phyloP scores from a whole-genome alignment of 495 filamentous ascomycete genomes.

The Extremus antarcticus region DNA sequence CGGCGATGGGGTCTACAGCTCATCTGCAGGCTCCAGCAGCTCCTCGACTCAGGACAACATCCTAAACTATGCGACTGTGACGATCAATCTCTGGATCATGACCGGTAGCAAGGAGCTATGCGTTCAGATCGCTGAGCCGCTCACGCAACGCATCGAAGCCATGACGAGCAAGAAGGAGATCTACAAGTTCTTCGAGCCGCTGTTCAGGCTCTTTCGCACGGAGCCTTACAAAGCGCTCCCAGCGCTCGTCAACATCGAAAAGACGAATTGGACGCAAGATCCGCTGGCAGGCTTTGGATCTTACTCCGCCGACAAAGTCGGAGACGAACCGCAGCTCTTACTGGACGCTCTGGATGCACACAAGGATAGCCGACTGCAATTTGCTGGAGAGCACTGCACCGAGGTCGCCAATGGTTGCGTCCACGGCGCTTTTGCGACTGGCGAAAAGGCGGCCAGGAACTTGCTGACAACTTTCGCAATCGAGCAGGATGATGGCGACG shows the following conservation, averaged over 20 bases:
- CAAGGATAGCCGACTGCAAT: constrained; percentile 1
- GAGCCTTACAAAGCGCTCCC: constrained; percentile 3
- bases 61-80: constrained; percentile 5
- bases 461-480: neutral
- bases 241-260: neutral
- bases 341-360: neutral
- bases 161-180: neutral
- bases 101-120: constrained; percentile 2
- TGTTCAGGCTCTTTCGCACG: constrained; percentile 1
- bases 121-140: constrained; percentile 4
- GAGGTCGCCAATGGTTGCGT: constrained; percentile 2
- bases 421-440: constrained; percentile 4
- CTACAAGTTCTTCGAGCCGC: constrained; percentile 5
- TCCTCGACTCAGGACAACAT: neutral
- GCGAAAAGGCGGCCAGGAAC: constrained; percentile 4
- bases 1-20: neutral
- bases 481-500: neutral
- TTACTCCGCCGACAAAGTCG: constrained; percentile 5
- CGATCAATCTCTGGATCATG: constrained; percentile 7
- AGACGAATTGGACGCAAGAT: constrained; percentile 2
- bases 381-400: constrained; percentile 4
- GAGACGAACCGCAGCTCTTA: neutral
- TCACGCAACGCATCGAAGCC: constrained; percentile 5
- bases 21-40: neutral
- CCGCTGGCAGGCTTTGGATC: constrained; percentile 1